A percentile compares a stretch with the other conserved stretches of the same genome.
phyloP scores from a whole-genome alignment of 352 stramenopile genomes.

The Ophiocytium majus region DNA sequence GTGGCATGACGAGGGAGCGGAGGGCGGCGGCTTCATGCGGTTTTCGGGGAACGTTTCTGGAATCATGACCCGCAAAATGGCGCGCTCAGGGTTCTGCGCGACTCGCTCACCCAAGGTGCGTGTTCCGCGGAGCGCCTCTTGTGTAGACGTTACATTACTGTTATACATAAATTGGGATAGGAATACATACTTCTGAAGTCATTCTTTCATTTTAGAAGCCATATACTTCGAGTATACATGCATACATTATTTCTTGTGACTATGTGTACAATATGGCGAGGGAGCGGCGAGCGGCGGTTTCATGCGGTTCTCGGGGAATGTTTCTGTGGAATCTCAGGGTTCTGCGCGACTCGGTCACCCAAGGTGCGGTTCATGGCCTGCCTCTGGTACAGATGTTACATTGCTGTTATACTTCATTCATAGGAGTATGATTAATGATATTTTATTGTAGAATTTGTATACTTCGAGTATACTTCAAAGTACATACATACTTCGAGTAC shows the following conservation, averaged over 20 bases:
- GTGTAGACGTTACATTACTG: neutral
- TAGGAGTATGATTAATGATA: too few species aligned
- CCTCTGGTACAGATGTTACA: too few species aligned
- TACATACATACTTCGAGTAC: neutral
- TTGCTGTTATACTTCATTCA: neutral
- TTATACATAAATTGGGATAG: too few species aligned
- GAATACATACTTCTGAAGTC: too few species aligned
- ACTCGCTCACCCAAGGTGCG: slow-evolving; percentile 10
- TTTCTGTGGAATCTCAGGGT: neutral
- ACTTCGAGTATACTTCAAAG: neutral
- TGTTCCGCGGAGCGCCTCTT: neutral
- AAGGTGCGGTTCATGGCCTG: neutral
- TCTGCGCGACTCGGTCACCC: slow-evolving; percentile 9
- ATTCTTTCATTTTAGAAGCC: too few species aligned
- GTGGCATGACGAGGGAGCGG: neutral
- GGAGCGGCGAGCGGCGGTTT: neutral
- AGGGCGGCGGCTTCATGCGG: slow-evolving; percentile 1
- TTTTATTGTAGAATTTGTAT: neutral
- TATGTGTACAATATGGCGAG: neutral
- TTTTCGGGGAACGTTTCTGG: neutral
- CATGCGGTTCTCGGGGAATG: neutral
- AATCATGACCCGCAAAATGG: neutral
- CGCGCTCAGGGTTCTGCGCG: slow-evolving; percentile 1
- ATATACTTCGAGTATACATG: neutral
- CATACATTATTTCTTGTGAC: neutral